phyloP scores from a whole-genome alignment of 2,329 filamentous ascomycete genomes.

The Pseudocercospora macadamiae region DNA sequence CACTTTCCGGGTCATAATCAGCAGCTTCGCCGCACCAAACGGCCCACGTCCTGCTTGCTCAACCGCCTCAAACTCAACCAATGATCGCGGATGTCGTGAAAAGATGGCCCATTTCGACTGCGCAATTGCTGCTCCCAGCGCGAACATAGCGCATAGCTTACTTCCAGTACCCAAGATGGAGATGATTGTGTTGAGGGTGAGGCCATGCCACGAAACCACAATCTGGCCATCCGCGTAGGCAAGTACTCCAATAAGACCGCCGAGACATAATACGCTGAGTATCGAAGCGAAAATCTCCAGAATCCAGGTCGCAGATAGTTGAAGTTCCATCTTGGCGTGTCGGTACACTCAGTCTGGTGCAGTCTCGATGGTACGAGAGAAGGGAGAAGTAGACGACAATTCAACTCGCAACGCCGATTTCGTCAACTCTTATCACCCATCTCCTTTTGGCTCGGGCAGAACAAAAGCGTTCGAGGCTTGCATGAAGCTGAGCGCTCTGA shows the following conservation, averaged over 20 bases:
- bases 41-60: conserved; percentile 13
- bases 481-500: not conserved
- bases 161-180: conserved; percentile 19
- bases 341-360: no score
- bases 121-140: conserved; percentile 10
- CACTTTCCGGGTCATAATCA: conserved; percentile 6
- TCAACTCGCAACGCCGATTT: no score
- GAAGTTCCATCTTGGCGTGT: not conserved
- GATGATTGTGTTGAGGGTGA: conserved; percentile 22
- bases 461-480: not conserved
- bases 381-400: not conserved
- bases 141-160: conserved; percentile 13
- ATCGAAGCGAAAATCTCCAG: conserved; percentile 1
- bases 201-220: conserved; percentile 5
- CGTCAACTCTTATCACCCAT: not conserved
- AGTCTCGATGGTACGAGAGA: no score
- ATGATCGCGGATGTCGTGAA: not conserved
- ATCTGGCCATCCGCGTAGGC: not conserved
- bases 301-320: conserved; percentile 9
- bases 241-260: not conserved
- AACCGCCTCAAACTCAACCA: conserved; percentile 18
- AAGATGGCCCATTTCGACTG: conserved; percentile 23
- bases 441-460: not conserved
- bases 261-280: not conserved
- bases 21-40: conserved; percentile 9